Conservation (phyloP, 164 flowering plant genomes). For the Dillenia turbinata region DNA sequence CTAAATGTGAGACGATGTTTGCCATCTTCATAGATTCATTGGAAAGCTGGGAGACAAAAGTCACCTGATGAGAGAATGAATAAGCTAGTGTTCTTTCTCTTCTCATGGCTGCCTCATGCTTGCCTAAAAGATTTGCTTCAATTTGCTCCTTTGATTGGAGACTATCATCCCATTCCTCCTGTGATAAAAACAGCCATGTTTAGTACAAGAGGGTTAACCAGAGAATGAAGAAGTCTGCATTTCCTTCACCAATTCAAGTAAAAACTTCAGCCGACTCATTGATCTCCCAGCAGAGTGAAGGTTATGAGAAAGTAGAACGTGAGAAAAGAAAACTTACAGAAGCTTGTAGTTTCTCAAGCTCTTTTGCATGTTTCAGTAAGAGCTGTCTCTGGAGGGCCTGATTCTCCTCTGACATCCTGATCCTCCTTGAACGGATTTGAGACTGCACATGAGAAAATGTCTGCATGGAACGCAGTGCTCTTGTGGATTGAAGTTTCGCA, state of each 20-base stretch:
- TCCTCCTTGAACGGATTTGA: conserved; percentile 68
- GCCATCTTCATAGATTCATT: too few species aligned
- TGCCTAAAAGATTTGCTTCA: conserved; percentile 61
- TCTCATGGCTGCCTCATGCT: conserved; percentile 77
- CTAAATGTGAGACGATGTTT: background rate
- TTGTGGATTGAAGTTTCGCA: conserved; percentile 72
- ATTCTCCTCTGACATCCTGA: conserved; percentile 80
- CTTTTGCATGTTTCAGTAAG: conserved; percentile 65
- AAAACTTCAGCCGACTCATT: too few species aligned
- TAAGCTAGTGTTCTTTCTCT: conserved; percentile 92
- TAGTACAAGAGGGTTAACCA: background rate
- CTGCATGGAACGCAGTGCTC: conserved; percentile 76
- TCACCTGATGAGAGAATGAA: conserved; percentile 81
- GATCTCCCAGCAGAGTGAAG: too few species aligned
- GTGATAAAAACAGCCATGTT: conserved; percentile 17
- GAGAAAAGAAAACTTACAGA: conserved; percentile 11
- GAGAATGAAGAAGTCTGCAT: too few species aligned
- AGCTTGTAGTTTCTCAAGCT: conserved; percentile 56
- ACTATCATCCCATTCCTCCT: conserved; percentile 89
- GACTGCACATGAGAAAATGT: conserved; percentile 74
- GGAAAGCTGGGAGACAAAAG: background rate
- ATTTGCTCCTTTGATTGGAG: conserved; percentile 71
- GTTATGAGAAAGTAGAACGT: too few species aligned
- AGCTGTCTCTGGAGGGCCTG: conserved; percentile 79
- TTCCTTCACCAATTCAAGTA: too few species aligned